Base-by-base conservation (phyloP, 306 rosid species). In the Begonia peltatifolia region DNA sequence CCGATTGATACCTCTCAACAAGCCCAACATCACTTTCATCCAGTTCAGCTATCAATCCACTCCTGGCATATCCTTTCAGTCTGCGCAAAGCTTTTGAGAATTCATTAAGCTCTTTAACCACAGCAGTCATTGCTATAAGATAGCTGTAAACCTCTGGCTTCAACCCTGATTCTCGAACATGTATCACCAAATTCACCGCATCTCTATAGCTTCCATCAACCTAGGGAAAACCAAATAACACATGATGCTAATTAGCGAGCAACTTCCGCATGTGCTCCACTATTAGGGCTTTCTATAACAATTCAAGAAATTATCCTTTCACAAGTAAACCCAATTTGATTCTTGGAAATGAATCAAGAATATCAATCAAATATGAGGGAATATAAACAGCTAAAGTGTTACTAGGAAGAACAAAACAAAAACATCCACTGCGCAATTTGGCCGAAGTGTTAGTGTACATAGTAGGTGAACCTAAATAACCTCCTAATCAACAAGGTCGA, bases 51-150 rank as follows among this genome's bases (percentile, higher is more conserved):
- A 79, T 22, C 12, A 75, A 51, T 22, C 95, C 86, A 0, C 63
- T 70, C 70, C 69, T 79, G 0, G 70, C 38, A n/a, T 65, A 83
- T 62, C 68, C 50, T 67, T 80, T 86, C 71, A 90, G 66, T 71
- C 83, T 83, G 60, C 95, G 84, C 18, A 90, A 70, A 61, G 92
- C 79, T 76, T 90, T 90, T 12, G 80, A 81, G 12, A 90, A 63
- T 62, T 80, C 95, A 51, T 85, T 86, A 55, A 90, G 84, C 67
- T 86, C 99, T 71, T 90, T 90, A 51, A 90, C 95, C 58, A 81
- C 86, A 36, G 94, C 94, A 42, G 95, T 83, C 99, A 90, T 83
- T 41, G 95, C 99, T 53, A 83, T 71, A 50, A 90, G 94, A 65
- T 83, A 86, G 72, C 95, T 80, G 68, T 90, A 86, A 16, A 77